phyloP scores from a whole-genome alignment of 306 rosid species.

The Sicyos baderoa region DNA sequence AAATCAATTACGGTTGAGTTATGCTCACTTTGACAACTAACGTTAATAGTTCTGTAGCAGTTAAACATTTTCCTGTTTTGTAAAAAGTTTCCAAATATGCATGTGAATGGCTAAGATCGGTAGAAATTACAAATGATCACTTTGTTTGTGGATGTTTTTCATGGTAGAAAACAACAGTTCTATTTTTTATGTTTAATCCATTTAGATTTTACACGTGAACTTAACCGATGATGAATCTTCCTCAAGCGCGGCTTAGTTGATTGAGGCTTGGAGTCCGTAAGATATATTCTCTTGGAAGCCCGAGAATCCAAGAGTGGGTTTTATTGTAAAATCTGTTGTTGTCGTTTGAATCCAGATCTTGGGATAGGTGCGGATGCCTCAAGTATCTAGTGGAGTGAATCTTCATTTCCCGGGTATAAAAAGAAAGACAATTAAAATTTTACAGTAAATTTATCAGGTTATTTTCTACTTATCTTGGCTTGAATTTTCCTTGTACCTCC shows the following conservation, averaged over 20 bases:
- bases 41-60: not conserved
- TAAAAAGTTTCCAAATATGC: not conserved
- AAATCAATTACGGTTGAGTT: too few relatives aligned
- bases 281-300: too few relatives aligned
- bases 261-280: too few relatives aligned
- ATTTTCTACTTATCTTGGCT: slow-evolving; percentile 1
- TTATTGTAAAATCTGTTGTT: too few relatives aligned
- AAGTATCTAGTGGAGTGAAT: too few relatives aligned
- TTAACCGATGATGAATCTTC: not conserved
- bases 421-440: not conserved
- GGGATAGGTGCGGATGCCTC: too few relatives aligned
- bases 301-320: too few relatives aligned
- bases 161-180: not conserved
- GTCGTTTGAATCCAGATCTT: too few relatives aligned
- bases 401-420: too few relatives aligned
- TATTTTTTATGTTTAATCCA: not conserved
- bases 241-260: too few relatives aligned
- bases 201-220: not conserved
- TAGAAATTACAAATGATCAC: not conserved
- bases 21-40: too few relatives aligned
- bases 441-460: not conserved
- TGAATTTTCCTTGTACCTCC: not conserved
- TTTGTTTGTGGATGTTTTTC: not conserved
- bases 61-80: not conserved
- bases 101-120: not conserved